These are phyloP conservation scores for Trypanosoma theileri DNA, from an alignment of 208 protist species.

Conservation along the genomic window DNA sequence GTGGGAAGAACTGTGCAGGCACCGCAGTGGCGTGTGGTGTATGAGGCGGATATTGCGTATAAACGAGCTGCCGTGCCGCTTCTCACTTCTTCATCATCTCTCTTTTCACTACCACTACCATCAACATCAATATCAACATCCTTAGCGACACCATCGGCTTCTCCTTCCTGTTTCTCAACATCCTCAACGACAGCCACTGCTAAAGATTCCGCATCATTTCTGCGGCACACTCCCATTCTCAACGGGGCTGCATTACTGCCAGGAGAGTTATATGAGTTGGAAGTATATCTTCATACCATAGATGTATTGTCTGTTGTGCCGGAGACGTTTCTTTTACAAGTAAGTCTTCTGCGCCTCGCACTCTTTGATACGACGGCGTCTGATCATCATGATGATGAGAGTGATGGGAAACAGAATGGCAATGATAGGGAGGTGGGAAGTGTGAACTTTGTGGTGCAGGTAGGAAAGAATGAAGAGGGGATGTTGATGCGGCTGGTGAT, in stretches of 20 bases:
- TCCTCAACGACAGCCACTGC: neutral
- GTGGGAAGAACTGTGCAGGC: neutral
- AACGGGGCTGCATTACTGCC: neutral
- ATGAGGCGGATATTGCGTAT: conserved; percentile 56
- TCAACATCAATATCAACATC: too few relatives aligned
- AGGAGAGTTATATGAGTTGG: conserved; percentile 17
- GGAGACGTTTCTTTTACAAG: conserved; percentile 61
- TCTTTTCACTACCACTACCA: too few relatives aligned
- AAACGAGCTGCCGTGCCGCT: conserved; percentile 12
- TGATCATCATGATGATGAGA: too few relatives aligned
- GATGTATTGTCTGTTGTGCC: conserved; percentile 21
- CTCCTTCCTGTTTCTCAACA: neutral
- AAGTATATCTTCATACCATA: conserved; percentile 27
- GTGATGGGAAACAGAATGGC: neutral
- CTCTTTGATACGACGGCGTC: conserved; percentile 1
- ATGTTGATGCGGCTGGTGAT: conserved; percentile 26
- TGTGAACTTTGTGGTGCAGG: conserved; percentile 27
- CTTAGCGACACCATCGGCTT: too few relatives aligned
- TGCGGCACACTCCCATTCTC: conserved; percentile 10
- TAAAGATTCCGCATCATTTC: neutral
- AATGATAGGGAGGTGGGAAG: neutral
- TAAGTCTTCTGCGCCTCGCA: conserved; percentile 42
- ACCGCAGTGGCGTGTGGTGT: conserved; percentile 32
- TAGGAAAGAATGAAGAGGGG: conserved; percentile 19
- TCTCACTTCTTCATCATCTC: neutral